phyloP scores from a whole-genome alignment of 2,329 filamentous ascomycete genomes.

The Hirsutella thompsonii region DNA sequence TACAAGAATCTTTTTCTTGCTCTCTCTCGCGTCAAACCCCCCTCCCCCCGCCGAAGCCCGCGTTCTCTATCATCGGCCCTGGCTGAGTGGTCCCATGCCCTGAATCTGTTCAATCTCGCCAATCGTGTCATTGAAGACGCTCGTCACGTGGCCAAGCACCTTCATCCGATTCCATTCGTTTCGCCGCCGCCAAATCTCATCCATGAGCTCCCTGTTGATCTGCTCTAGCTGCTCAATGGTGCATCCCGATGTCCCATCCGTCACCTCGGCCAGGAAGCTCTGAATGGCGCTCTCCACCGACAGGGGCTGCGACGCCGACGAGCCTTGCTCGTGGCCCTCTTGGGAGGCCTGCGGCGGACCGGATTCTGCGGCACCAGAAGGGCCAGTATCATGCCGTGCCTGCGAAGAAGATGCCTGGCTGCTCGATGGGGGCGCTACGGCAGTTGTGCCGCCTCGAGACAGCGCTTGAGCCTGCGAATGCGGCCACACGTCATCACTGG shows the following conservation, averaged over 20 bases:
- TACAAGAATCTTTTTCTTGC: background rate
- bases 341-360: conserved; percentile 24
- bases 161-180: conserved; percentile 72
- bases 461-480: conserved; percentile 45
- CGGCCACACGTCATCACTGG: conserved; percentile 40
- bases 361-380: conserved; percentile 17
- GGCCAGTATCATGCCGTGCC: conserved; percentile 4
- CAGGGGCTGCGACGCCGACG: conserved; percentile 30
- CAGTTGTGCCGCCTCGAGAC: conserved; percentile 21
- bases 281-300: conserved; percentile 36
- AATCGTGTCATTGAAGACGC: conserved; percentile 66
- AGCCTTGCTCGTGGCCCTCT: conserved; percentile 15
- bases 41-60: background rate
- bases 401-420: conserved; percentile 26
- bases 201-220: conserved; percentile 82
- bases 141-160: conserved; percentile 50
- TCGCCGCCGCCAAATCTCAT: conserved; percentile 69
- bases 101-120: conserved; percentile 50
- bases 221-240: conserved; percentile 93
- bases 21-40: background rate
- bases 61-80: conserved; percentile 14
- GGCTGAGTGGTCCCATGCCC: conserved; percentile 29
- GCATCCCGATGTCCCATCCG: conserved; percentile 58
- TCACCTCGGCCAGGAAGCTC: conserved; percentile 49
- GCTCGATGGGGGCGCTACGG: conserved; percentile 13